Conservation (phyloP, 2,329 filamentous ascomycete genomes). For the Exophiala lecanii-corni region DNA sequence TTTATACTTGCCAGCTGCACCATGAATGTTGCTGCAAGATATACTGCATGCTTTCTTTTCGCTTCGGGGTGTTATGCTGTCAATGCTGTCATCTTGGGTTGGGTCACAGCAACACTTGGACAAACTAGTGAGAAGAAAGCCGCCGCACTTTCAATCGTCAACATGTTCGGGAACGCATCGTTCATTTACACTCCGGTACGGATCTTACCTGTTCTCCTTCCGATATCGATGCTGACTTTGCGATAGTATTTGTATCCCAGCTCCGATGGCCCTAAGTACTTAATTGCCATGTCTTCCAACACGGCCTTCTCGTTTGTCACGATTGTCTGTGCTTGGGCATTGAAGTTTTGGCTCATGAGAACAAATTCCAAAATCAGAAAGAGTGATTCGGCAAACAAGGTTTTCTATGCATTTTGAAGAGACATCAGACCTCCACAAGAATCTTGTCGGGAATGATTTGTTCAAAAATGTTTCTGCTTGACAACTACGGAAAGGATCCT, state of each 20-base stretch:
- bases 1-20: slow-evolving; percentile 10
- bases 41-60: slow-evolving; percentile 30
- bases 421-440: background rate
- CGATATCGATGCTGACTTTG: background rate
- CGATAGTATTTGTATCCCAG: background rate
- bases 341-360: slow-evolving; percentile 5
- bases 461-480: no score
- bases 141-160: slow-evolving; percentile 38
- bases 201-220: background rate
- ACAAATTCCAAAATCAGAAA: slow-evolving; percentile 3
- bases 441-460: no score
- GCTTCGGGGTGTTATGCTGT: slow-evolving; percentile 31
- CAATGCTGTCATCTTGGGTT: slow-evolving; percentile 40
- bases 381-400: slow-evolving; percentile 3
- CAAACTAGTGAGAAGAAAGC: slow-evolving; percentile 43
- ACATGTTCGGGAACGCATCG: slow-evolving; percentile 34
- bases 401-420: slow-evolving; percentile 6
- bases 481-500: no score
- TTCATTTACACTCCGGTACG: slow-evolving; percentile 8
- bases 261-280: slow-evolving; percentile 4
- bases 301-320: slow-evolving; percentile 4
- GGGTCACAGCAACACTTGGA: slow-evolving; percentile 38
- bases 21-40: slow-evolving; percentile 29
- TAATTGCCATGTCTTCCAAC: slow-evolving; percentile 3
- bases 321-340: slow-evolving; percentile 5